phyloP scores from a whole-genome alignment of 1,284 basidiomycete species.

The Peniophora sp. region DNA sequence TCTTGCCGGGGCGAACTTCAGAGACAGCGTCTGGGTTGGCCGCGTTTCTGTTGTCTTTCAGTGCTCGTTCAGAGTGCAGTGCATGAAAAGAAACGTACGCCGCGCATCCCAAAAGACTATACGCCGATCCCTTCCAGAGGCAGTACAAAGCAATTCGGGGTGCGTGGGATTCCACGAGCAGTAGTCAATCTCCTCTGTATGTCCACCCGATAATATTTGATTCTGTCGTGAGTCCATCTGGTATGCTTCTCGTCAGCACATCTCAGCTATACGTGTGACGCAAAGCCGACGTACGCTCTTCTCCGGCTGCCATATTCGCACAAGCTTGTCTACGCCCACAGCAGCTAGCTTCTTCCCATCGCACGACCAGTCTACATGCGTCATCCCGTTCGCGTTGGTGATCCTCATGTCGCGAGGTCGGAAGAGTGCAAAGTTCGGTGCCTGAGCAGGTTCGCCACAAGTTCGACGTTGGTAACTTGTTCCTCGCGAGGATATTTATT shows the following conservation, averaged over 20 bases:
- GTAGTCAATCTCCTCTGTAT: conserved; percentile 67
- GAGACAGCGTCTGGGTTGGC: conserved; percentile 45
- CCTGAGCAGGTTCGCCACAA: conserved; percentile 31
- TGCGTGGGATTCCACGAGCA: conserved; percentile 77
- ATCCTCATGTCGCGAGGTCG: conserved; percentile 69
- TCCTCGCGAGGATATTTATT: conserved; percentile 6
- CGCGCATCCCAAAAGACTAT: conserved; percentile 80
- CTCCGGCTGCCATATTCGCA: conserved; percentile 68
- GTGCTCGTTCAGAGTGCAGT: conserved; percentile 1
- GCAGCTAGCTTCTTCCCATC: conserved; percentile 72
- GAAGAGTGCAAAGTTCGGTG: conserved; percentile 69
- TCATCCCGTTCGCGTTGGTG: conserved; percentile 54
- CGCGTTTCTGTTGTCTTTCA: conserved; percentile 57
- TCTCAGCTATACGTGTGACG: not conserved
- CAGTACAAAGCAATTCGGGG: conserved; percentile 71
- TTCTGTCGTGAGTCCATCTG: conserved; percentile 66
- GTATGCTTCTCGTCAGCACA: not conserved
- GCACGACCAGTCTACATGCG: conserved; percentile 73
- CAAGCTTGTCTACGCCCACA: conserved; percentile 70
- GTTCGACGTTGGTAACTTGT: conserved; percentile 13
- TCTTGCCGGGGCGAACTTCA: conserved; percentile 52
- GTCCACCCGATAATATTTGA: conserved; percentile 54
- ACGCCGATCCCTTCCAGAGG: conserved; percentile 62
- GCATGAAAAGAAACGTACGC: conserved; percentile 38
- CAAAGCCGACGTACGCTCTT: conserved; percentile 47